Percentiles rank a stretch among this genome's conserved stretches.
phyloP scores from a whole-genome alignment of 2,329 filamentous ascomycete species.

The Talaromyces sp. region DNA sequence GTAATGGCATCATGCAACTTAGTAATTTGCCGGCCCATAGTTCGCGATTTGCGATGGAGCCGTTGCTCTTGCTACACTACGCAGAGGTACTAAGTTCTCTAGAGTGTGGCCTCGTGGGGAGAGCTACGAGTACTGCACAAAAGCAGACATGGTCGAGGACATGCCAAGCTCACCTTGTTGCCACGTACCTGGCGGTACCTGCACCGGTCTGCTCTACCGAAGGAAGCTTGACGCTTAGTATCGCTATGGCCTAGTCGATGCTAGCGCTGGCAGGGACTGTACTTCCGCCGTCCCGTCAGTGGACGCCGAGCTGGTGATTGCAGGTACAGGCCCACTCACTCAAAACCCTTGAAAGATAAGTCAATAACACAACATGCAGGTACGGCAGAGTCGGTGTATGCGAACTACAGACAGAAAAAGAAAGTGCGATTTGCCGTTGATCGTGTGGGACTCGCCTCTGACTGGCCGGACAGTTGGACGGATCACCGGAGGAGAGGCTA shows the following conservation, averaged over 20 bases:
- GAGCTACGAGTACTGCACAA: conserved; percentile 3
- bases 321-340: not conserved
- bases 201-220: conserved; percentile 4
- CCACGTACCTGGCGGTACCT: conserved; percentile 3
- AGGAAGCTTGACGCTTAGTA: conserved; percentile 1
- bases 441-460: conserved; percentile 8
- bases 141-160: not conserved
- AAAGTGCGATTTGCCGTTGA: not conserved
- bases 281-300: conserved; percentile 1
- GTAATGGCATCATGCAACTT: not conserved
- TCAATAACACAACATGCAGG: not conserved
- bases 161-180: not conserved
- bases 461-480: not conserved
- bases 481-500: not conserved
- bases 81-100: not conserved
- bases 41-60: not conserved
- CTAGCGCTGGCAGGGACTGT: not conserved
- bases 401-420: not conserved
- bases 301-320: not conserved
- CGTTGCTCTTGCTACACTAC: not conserved
- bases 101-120: not conserved
- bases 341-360: not conserved
- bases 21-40: not conserved
- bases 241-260: not conserved
- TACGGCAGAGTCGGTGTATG: not conserved